Conservation (phyloP, 2,329 filamentous ascomycete genomes). For the Acephala macrosclerotiorum region DNA sequence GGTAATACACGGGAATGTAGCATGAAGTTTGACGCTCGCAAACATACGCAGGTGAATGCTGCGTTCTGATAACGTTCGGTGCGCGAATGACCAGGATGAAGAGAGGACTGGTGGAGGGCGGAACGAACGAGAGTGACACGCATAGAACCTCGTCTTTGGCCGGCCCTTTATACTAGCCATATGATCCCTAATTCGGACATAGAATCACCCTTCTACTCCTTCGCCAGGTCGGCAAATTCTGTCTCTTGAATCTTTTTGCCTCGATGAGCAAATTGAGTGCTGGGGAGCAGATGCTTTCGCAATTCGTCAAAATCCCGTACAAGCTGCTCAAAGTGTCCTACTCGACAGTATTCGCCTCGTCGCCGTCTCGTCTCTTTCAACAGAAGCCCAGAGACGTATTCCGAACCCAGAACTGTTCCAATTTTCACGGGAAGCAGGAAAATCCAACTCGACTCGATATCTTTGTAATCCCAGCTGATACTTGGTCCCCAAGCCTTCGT, state of each 20-base stretch:
- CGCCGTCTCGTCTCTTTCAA: conserved; percentile 1
- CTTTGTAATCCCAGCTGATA: conserved; percentile 7
- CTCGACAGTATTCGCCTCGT: background rate
- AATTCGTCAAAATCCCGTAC: background rate
- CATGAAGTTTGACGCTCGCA: too few relatives aligned
- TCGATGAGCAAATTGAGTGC: background rate
- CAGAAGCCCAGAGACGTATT: background rate
- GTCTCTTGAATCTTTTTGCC: background rate
- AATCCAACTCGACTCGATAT: background rate
- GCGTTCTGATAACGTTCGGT: too few relatives aligned
- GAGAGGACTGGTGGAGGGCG: too few relatives aligned
- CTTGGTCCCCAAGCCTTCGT: background rate
- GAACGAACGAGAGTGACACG: too few relatives aligned
- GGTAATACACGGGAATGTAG: too few relatives aligned
- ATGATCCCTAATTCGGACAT: too few relatives aligned
- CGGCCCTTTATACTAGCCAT: too few relatives aligned
- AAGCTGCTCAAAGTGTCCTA: background rate
- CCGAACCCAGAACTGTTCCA: background rate
- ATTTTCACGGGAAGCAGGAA: background rate
- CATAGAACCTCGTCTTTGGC: too few relatives aligned
- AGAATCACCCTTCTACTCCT: too few relatives aligned
- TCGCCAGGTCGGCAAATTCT: background rate
- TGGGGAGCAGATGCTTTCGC: background rate
- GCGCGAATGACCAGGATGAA: too few relatives aligned
- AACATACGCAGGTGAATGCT: too few relatives aligned